Evolutionary conservation across 768 basidiomycete species (phyloP), one percentile per base, ranked within the genome.

Genomic region (Crassisporium funariophilum): DNA sequence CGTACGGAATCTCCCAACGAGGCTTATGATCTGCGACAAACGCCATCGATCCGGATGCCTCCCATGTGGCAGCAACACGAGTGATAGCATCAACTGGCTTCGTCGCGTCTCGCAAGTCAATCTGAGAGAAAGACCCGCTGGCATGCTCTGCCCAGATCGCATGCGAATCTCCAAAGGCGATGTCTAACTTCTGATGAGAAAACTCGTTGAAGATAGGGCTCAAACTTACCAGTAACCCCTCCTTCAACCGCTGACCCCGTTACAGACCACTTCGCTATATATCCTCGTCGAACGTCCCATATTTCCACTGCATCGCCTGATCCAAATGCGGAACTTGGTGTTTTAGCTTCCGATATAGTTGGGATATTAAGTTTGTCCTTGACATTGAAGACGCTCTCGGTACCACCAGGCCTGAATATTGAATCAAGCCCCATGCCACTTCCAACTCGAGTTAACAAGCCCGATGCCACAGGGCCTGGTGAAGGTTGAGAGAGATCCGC

Each of bases 261-360:
- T 9, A 91, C 77, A 2, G 79, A 76, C 86, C 91, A 93, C 66
- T 93, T 94, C 4, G 87, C 84, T 39, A 92, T 75, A 79, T 86
- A 89, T 0, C 81, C 78, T 37, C 91, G 72, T 44, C 91, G 74
- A 1, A 88, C 87, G 61, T 94, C 91, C 91, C 91, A 94, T 17
- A 93, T 84, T 56, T 92, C 90, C 22, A 91, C 74, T 0, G 81
- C 69, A 57, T 90, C 85, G 2, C 82, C 79, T 20, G 60, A 53
- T 2, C 49, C 40, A 4, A 42, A 33, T 12, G 35, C 22, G 12
- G 47, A 34, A 17, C 38, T 36, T 4, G 54, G 19, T 9, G 35
- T 33, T 23, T 58, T 50, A 55, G 62, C 49, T 49, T 70, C 59
- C 55, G 58, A 15, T 5, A 29, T 24, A 9, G 40, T 4, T 44